phyloP scores from a whole-genome alignment of 371 early-diverging fungal genomes.

The Mortierella sp. region DNA sequence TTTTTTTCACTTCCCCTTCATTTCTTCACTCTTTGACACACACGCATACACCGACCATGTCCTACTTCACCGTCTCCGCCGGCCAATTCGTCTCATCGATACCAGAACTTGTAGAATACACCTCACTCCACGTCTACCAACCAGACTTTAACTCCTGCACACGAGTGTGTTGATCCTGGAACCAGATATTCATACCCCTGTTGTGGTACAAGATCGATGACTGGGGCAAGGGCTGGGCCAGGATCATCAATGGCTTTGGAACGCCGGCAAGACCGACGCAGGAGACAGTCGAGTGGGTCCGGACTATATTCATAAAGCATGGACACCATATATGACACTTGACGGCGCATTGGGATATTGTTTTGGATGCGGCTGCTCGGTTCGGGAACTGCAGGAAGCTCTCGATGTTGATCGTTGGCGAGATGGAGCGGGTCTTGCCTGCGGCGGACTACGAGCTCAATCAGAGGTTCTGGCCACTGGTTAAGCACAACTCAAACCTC shows the following conservation, averaged over 20 bases:
- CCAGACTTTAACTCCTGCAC: neutral
- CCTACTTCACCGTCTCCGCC: too few species aligned
- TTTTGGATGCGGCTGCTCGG: neutral
- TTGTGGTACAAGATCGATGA: neutral
- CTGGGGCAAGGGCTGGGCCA: neutral
- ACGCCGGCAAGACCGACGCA: too few species aligned
- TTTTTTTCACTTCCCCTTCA: too few species aligned
- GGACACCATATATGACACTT: neutral
- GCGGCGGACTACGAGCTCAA: neutral
- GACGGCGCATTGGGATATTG: neutral
- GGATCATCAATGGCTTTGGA: neutral
- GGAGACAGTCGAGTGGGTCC: neutral
- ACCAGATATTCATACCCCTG: neutral
- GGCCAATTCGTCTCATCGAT: too few species aligned
- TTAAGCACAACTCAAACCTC: neutral
- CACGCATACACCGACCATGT: too few species aligned
- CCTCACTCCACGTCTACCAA: neutral
- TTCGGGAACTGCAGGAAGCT: neutral
- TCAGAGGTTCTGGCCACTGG: neutral
- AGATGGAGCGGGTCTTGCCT: neutral
- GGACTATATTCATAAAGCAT: neutral
- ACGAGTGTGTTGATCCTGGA: neutral
- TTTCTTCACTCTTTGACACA: too few species aligned
- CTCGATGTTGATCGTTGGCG: neutral
- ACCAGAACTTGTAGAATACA: neutral